Percentiles rank a stretch among this genome's conserved stretches.
Evolutionary conservation across 2,329 filamentous ascomycete species (phyloP).

Genomic region (Fusarium subtropicale): DNA sequence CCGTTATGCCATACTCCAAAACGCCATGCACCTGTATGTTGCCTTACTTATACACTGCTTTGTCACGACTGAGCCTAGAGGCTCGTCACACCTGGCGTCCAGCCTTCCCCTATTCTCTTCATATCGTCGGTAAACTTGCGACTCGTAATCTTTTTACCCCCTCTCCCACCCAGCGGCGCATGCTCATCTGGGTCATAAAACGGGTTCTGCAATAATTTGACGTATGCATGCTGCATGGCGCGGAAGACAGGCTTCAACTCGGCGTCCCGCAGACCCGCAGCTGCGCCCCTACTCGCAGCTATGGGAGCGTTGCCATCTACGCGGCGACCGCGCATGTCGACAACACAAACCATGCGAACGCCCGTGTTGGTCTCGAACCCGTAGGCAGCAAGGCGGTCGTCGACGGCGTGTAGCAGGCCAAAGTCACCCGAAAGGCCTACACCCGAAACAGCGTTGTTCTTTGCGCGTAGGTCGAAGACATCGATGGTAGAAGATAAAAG

Average conservation of each 20-base stretch:
- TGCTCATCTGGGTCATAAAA: constrained; percentile 94
- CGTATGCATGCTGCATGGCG: constrained; percentile 92
- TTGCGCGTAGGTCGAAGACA: constrained; percentile 88
- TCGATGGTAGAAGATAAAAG: constrained; percentile 92
- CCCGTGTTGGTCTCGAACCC: constrained; percentile 97
- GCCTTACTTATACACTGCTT: constrained; percentile 28
- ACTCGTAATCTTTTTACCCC: constrained; percentile 81
- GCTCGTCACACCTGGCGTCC: constrained; percentile 78
- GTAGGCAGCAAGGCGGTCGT: constrained; percentile 93
- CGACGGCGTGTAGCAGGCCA: constrained; percentile 90
- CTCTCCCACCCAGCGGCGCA: constrained; percentile 65
- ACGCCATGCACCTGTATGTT: constrained; percentile 45
- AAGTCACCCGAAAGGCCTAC: constrained; percentile 80
- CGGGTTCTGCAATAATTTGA: constrained; percentile 88
- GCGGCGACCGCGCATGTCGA: constrained; percentile 86
- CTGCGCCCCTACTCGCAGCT: constrained; percentile 50
- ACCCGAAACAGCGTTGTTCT: constrained; percentile 68
- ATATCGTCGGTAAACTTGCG: constrained; percentile 84
- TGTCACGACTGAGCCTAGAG: constrained; percentile 61
- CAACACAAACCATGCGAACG: constrained; percentile 87
- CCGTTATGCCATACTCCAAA: constrained; percentile 45
- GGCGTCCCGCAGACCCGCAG: constrained; percentile 80
- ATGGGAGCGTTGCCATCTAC: constrained; percentile 50
- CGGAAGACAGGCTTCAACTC: constrained; percentile 92
- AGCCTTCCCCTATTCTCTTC: constrained; percentile 84